These are phyloP conservation scores for Aspergillus sparsus DNA, from an alignment of 495 filamentous ascomycete species.

Conservation along the genomic window DNA sequence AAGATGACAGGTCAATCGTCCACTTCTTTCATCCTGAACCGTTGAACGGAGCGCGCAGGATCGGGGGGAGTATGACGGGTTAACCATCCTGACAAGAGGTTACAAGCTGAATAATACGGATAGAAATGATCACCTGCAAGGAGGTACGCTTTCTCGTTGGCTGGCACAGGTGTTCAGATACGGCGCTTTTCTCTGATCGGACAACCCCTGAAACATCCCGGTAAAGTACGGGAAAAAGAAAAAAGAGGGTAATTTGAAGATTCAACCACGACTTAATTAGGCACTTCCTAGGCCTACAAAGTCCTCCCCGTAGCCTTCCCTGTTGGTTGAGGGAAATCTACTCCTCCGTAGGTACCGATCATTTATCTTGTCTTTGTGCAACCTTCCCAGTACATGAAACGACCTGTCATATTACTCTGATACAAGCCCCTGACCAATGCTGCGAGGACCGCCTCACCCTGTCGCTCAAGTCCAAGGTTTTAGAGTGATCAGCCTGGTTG, in stretches of 20 bases:
- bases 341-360: background rate
- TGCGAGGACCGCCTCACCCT: conserved; percentile 17
- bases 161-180: conserved; percentile 6
- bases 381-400: conserved; percentile 24
- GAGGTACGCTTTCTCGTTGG: conserved; percentile 21
- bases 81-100: conserved; percentile 4
- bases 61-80: conserved; percentile 5
- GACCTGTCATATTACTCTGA: conserved; percentile 26
- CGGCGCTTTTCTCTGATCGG: conserved; percentile 9
- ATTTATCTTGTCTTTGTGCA: conserved; percentile 9
- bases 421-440: conserved; percentile 23
- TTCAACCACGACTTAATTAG: background rate
- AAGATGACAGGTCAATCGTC: conserved; percentile 20
- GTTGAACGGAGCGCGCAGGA: background rate
- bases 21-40: background rate
- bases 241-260: background rate
- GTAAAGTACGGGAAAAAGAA: conserved; percentile 9
- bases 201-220: conserved; percentile 23
- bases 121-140: conserved; percentile 24
- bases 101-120: background rate
- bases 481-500: conserved; percentile 10
- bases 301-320: background rate
- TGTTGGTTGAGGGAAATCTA: conserved; percentile 3
- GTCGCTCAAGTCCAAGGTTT: conserved; percentile 11
- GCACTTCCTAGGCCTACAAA: too few species aligned